Evolutionary conservation across 2,329 filamentous ascomycete genomes (phyloP), one percentile per base, ranked within the genome.

Genomic region (Raffaelea albimanens): DNA sequence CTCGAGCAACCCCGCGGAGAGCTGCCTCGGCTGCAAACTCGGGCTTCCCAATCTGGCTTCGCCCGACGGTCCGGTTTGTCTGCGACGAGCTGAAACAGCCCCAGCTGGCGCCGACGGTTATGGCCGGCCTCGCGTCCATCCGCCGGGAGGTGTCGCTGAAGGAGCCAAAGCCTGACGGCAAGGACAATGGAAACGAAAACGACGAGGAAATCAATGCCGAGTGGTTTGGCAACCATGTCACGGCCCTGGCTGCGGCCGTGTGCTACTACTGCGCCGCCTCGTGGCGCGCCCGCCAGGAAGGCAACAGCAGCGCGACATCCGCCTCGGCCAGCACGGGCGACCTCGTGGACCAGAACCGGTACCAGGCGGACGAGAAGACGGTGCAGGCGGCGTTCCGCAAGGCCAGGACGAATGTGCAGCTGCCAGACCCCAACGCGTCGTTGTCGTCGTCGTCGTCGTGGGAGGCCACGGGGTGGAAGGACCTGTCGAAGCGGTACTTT

Each of bases 41-140:
- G 13, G 57, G 61, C n/a, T 59, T 77, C 4, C 80, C 82, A 0
- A 64, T 67, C 7, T 94, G 86, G 85, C 70, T 83, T n/a, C 79
- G 81, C 58, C 78, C 82, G 1, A 73, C 78, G 1, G 78, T 87
- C 9, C 76, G 84, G 21, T 75, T 73, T 49, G 63, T 94, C 11
- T 83, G 84, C 60, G 73, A 72, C 36, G 72, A 75, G 21, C 71
- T 87, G 10, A 70, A 72, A 1, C 77, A 80, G 1, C 72, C 76
- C 7, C 71, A 69, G 4, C 73, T 89, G 3, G 79, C 78, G 1
- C 84, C 85, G 0, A 85, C 88, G 46, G 75, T 94, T 0, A 77
- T 87, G 43, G 83, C 86, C 0, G 88, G 86, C 1, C 73, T 89
- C 45, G 83, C 84, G 69, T 65, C 68, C 18, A 72, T 78, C 43